phyloP scores from a whole-genome alignment of 768 basidiomycete species.

The Albatrellus ellisii region DNA sequence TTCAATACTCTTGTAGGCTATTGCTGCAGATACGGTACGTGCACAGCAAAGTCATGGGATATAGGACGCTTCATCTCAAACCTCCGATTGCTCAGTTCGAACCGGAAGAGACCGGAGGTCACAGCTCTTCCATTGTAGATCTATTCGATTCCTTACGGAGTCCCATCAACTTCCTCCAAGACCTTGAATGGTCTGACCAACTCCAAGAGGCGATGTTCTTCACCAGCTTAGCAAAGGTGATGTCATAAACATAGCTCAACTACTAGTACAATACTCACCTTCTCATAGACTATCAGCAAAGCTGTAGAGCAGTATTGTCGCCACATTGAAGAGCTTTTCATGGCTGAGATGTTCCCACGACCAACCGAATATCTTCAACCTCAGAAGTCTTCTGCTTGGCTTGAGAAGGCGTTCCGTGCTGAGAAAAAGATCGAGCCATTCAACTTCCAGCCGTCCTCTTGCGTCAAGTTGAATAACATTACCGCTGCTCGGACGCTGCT shows the following conservation, averaged over 20 bases:
- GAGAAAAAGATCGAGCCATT: slow-evolving; percentile 94
- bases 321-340: slow-evolving; percentile 77
- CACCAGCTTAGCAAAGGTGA: slow-evolving; percentile 77
- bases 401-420: slow-evolving; percentile 70
- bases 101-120: slow-evolving; percentile 65
- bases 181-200: slow-evolving; percentile 85
- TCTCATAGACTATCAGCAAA: slow-evolving; percentile 70
- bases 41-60: too few species aligned
- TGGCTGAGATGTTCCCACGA: slow-evolving; percentile 90
- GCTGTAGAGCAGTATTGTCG: slow-evolving; percentile 88
- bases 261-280: neutral
- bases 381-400: slow-evolving; percentile 79
- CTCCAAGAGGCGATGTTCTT: slow-evolving; percentile 85
- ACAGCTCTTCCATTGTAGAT: slow-evolving; percentile 96
- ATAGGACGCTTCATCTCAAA: slow-evolving; percentile 1
- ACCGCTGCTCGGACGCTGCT: slow-evolving; percentile 83
- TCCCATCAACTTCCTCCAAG: slow-evolving; percentile 78
- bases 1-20: slow-evolving; percentile 35
- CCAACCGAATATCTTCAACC: slow-evolving; percentile 68
- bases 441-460: slow-evolving; percentile 87
- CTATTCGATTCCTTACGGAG: slow-evolving; percentile 89
- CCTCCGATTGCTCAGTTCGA: slow-evolving; percentile 40
- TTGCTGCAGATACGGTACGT: slow-evolving; percentile 66
- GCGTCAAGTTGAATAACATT: slow-evolving; percentile 96
- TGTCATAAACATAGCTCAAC: neutral